Evolutionary conservation across 1,284 basidiomycete genomes (phyloP).

Genomic region (Baeospora myosura): DNA sequence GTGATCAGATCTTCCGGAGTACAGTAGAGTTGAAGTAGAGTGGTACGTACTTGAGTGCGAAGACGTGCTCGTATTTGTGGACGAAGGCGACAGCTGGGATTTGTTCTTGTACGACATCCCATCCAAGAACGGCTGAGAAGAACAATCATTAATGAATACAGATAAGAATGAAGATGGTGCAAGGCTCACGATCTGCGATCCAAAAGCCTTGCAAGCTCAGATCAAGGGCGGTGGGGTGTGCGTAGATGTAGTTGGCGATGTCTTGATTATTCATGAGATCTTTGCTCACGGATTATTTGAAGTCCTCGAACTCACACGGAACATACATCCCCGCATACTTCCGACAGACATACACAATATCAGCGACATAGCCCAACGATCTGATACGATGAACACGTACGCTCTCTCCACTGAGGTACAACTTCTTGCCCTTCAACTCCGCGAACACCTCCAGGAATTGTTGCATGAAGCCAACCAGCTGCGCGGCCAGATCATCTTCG

Average conservation of each 20-base stretch:
- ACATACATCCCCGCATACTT: conserved; percentile 61
- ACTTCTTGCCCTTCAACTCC: conserved; percentile 62
- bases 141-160: background rate
- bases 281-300: background rate
- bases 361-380: conserved; percentile 6
- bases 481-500: conserved; percentile 58
- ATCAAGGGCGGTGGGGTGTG: conserved; percentile 43
- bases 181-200: conserved; percentile 58
- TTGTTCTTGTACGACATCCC: conserved; percentile 54
- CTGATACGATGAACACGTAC: conserved; percentile 31
- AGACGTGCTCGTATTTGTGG: conserved; percentile 60
- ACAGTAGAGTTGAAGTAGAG: conserved; percentile 1
- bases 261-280: conserved; percentile 32
- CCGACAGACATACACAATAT: conserved; percentile 6
- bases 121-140: conserved; percentile 43
- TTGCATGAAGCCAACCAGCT: conserved; percentile 62
- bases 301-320: conserved; percentile 38
- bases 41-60: conserved; percentile 55
- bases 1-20: background rate
- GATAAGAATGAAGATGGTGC: background rate
- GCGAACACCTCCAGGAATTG: conserved; percentile 70
- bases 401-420: conserved; percentile 66
- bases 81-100: conserved; percentile 68
- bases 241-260: conserved; percentile 67
- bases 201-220: conserved; percentile 63